Evolutionary conservation across 176 grass and related monocot genomes (phyloP).

Genomic region (Avena insularis): DNA sequence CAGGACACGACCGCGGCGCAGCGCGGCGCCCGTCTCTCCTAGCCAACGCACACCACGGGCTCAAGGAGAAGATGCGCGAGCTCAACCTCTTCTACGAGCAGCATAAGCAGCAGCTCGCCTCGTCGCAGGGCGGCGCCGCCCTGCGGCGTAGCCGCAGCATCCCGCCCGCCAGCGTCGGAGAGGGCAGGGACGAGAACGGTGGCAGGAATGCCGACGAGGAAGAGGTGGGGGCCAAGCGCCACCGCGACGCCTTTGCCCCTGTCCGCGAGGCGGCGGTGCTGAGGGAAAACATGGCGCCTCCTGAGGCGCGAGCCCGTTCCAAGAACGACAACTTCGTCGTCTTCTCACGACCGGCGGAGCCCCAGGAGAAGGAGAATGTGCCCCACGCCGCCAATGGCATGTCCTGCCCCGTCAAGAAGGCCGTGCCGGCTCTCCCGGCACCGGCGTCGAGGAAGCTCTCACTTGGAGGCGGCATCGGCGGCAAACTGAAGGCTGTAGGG

Average conservation of each 20-base stretch:
- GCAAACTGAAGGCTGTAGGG: slow-evolving; percentile 44
- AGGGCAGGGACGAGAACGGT: slow-evolving; percentile 40
- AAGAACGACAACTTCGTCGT: slow-evolving; percentile 43
- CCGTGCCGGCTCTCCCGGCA: background rate
- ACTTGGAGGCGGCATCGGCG: slow-evolving; percentile 58
- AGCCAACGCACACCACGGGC: slow-evolving; percentile 66
- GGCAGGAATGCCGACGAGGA: slow-evolving; percentile 22
- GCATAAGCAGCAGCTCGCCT: slow-evolving; percentile 64
- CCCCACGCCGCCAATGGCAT: slow-evolving; percentile 33
- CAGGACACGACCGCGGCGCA: background rate
- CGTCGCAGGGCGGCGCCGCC: slow-evolving; percentile 36
- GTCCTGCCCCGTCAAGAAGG: slow-evolving; percentile 72
- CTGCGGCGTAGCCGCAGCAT: slow-evolving; percentile 40
- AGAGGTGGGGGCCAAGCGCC: slow-evolving; percentile 18
- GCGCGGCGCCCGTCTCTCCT: slow-evolving; percentile 6
- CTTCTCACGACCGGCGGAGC: slow-evolving; percentile 44
- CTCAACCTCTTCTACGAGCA: slow-evolving; percentile 82
- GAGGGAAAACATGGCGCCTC: slow-evolving; percentile 50
- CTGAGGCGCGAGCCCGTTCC: slow-evolving; percentile 29
- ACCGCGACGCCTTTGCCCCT: slow-evolving; percentile 3
- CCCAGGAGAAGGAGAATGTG: slow-evolving; percentile 62
- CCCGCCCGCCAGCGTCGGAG: slow-evolving; percentile 27
- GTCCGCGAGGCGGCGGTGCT: slow-evolving; percentile 34
- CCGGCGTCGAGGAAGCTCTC: slow-evolving; percentile 69
- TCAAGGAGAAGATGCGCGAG: slow-evolving; percentile 78